Percentiles rank a stretch among this genome's conserved stretches.
Conservation (phyloP, 1,139 yeast genomes). For the Debaryomyces sp. region DNA sequence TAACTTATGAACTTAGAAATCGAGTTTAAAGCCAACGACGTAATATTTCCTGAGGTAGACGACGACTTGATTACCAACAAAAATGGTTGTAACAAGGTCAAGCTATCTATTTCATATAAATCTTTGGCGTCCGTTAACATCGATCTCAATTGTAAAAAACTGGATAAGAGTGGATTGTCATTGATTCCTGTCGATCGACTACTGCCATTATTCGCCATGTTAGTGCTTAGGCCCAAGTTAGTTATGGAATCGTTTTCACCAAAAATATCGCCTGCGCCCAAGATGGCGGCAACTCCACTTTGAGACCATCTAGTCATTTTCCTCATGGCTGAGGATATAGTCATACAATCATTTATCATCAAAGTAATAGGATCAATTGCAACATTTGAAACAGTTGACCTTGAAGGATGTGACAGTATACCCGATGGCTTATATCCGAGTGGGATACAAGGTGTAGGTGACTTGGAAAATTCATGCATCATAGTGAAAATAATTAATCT, state of each 20-base stretch:
- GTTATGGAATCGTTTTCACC: slow-evolving; percentile 41
- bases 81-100: slow-evolving; percentile 83
- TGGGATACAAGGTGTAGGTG: slow-evolving; percentile 11
- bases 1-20: slow-evolving; percentile 71
- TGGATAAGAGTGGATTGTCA: slow-evolving; percentile 72
- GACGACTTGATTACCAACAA: slow-evolving; percentile 84
- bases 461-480: slow-evolving; percentile 12
- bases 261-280: slow-evolving; percentile 60
- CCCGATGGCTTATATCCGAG: background rate
- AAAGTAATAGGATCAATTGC: slow-evolving; percentile 81
- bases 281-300: slow-evolving; percentile 85
- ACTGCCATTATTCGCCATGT: slow-evolving; percentile 18
- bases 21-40: slow-evolving; percentile 79
- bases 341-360: slow-evolving; percentile 85
- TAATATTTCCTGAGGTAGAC: slow-evolving; percentile 82
- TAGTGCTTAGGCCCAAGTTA: slow-evolving; percentile 28
- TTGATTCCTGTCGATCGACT: slow-evolving; percentile 21
- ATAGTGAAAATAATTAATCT: slow-evolving; percentile 1
- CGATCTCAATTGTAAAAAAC: slow-evolving; percentile 76
- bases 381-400: slow-evolving; percentile 11
- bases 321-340: slow-evolving; percentile 88
- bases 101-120: slow-evolving; percentile 63
- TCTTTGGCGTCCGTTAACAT: slow-evolving; percentile 62
- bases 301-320: slow-evolving; percentile 80
- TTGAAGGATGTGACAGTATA: background rate